These are phyloP conservation scores for Podosphaera aphanis DNA, from an alignment of 2,329 filamentous ascomycete species.

Conservation along the genomic window DNA sequence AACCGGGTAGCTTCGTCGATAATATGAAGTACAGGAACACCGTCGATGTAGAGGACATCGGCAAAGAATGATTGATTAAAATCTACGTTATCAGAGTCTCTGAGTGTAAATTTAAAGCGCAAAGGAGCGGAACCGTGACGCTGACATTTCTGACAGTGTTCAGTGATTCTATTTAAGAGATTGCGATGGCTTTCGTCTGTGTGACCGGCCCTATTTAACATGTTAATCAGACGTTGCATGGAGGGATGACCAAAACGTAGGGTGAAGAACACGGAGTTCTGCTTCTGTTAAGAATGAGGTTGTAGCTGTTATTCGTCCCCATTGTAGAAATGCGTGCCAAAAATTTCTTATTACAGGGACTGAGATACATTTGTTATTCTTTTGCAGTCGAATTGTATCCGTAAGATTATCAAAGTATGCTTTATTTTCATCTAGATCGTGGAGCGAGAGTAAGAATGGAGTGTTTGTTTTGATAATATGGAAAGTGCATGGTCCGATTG, in stretches of 20 bases:
- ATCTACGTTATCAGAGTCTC: neutral
- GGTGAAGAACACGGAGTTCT: neutral
- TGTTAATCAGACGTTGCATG: neutral
- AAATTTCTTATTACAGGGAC: constrained; percentile 1
- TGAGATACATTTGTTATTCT: neutral
- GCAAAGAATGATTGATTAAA: constrained; percentile 3
- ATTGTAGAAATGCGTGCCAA: neutral
- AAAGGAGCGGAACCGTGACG: neutral
- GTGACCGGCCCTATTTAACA: neutral
- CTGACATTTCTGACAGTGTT: neutral
- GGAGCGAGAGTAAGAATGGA: neutral
- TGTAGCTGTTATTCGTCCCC: neutral
- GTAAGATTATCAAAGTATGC: neutral
- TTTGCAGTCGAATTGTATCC: neutral
- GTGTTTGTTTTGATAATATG: neutral
- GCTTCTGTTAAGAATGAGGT: neutral
- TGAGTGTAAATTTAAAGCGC: constrained; percentile 1
- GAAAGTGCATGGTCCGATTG: neutral
- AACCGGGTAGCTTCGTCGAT: constrained; percentile 1
- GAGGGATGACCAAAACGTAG: neutral
- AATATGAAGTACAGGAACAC: constrained; percentile 1
- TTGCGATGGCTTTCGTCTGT: neutral
- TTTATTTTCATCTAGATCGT: neutral
- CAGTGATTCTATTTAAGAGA: neutral
- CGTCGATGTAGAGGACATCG: constrained; percentile 1